Percentiles rank a stretch among this genome's conserved stretches.
phyloP scores from a whole-genome alignment of 1,139 yeast species.

The Yamadazyma taylorii region DNA sequence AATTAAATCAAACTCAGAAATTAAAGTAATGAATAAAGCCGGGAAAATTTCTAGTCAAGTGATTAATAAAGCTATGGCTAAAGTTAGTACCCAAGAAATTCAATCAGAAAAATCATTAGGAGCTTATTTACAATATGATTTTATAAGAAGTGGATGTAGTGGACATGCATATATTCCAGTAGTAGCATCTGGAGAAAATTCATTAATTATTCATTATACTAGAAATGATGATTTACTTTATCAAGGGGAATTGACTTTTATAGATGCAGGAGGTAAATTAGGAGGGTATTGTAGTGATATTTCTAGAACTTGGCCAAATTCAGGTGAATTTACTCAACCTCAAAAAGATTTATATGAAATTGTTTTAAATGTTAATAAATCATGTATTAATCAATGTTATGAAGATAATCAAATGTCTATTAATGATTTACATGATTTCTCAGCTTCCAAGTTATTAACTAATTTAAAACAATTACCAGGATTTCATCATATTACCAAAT shows the following conservation, averaged over 20 bases:
- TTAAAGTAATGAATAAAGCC: conserved; percentile 76
- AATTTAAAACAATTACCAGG: conserved; percentile 75
- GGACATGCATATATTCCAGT: conserved; percentile 92
- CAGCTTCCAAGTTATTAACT: conserved; percentile 55
- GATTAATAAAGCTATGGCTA: conserved; percentile 77
- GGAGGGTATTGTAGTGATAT: conserved; percentile 98
- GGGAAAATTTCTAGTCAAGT: conserved; percentile 82
- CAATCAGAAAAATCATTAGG: conserved; percentile 74
- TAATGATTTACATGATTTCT: conserved; percentile 73
- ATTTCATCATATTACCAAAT: conserved; percentile 47
- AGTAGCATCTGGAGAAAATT: conserved; percentile 89
- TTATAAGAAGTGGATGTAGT: conserved; percentile 85
- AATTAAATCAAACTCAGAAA: conserved; percentile 74
- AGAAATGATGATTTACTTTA: conserved; percentile 78
- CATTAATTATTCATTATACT: conserved; percentile 86
- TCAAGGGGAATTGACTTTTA: conserved; percentile 79
- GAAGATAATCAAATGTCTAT: conserved; percentile 53
- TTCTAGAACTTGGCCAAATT: conserved; percentile 94
- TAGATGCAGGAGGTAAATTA: conserved; percentile 92
- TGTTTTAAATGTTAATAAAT: conserved; percentile 77
- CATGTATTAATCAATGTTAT: conserved; percentile 70
- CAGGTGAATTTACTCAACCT: conserved; percentile 64
- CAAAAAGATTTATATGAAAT: conserved; percentile 88
- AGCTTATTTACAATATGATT: conserved; percentile 80
- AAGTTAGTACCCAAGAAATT: conserved; percentile 46